Evolutionary conservation across 1,284 basidiomycete species (phyloP).

Genomic region (Pseudozyma sp.): DNA sequence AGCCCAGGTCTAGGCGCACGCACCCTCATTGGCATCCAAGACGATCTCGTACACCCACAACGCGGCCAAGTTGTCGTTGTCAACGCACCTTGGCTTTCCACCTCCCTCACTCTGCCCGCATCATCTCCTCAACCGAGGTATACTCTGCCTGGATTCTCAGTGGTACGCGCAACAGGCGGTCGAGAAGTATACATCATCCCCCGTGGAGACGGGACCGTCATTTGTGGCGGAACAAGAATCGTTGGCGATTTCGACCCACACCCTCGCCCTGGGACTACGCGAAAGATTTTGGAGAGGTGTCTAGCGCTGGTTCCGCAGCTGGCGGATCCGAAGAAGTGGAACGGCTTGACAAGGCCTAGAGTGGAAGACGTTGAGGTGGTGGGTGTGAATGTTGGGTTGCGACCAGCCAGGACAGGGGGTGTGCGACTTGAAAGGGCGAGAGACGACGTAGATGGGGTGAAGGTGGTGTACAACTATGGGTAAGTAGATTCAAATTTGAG

Average conservation of each 20-base stretch:
- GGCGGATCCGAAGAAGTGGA: constrained; percentile 12
- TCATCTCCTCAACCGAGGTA: constrained; percentile 2
- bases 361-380: constrained; percentile 50
- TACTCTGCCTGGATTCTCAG: constrained; percentile 27
- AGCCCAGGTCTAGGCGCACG: constrained; percentile 56
- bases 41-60: constrained; percentile 43
- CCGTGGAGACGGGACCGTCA: constrained; percentile 53
- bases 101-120: background rate
- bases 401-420: constrained; percentile 53
- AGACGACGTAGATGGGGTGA: constrained; percentile 19
- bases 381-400: constrained; percentile 52
- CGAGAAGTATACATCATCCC: constrained; percentile 61
- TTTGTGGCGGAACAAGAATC: constrained; percentile 60
- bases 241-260: constrained; percentile 41
- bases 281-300: constrained; percentile 47
- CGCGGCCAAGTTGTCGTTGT: constrained; percentile 61
- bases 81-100: constrained; percentile 53
- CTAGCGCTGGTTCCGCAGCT: constrained; percentile 42
- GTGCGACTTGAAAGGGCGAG: constrained; percentile 39
- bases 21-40: constrained; percentile 34
- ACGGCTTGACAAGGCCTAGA: constrained; percentile 5
- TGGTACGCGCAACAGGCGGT: constrained; percentile 39
- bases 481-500: background rate
- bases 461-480: constrained; percentile 46
- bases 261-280: constrained; percentile 44